Percentiles rank a stretch among this genome's conserved stretches.
phyloP scores from a whole-genome alignment of 495 filamentous ascomycete genomes.

The Platismatia glauca region DNA sequence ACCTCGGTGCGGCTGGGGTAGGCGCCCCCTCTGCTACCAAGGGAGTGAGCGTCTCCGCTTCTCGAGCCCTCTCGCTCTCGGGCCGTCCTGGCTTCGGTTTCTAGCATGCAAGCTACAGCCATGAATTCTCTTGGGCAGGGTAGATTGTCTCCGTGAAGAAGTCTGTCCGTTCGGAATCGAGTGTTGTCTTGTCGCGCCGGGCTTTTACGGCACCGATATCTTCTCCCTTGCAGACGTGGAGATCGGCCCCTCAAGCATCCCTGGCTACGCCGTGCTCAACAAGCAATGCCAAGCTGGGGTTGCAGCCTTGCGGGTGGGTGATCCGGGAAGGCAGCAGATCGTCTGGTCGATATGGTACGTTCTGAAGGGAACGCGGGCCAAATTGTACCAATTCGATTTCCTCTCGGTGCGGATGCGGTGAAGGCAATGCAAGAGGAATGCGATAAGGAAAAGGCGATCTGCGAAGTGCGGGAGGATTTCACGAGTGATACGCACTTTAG shows the following conservation, averaged over 20 bases:
- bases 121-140: neutral
- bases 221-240: slow-evolving; percentile 5
- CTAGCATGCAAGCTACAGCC: neutral
- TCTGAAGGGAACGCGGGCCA: neutral
- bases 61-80: neutral
- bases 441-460: neutral
- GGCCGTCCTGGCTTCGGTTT: no score
- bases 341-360: neutral
- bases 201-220: slow-evolving; percentile 30
- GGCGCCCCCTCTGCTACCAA: slow-evolving; percentile 30
- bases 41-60: neutral
- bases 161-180: slow-evolving; percentile 28
- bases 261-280: neutral
- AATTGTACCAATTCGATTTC: neutral
- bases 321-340: neutral
- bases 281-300: neutral
- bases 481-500: neutral
- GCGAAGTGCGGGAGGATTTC: neutral
- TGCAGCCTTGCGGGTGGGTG: neutral
- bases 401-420: neutral
- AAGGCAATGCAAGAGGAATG: neutral
- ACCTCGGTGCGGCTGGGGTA: slow-evolving; percentile 16
- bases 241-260: neutral
- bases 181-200: slow-evolving; percentile 31
- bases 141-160: slow-evolving; percentile 26